These are phyloP conservation scores for Chaetomium sp. DNA, from an alignment of 2,329 filamentous ascomycete genomes.

Conservation along the genomic window DNA sequence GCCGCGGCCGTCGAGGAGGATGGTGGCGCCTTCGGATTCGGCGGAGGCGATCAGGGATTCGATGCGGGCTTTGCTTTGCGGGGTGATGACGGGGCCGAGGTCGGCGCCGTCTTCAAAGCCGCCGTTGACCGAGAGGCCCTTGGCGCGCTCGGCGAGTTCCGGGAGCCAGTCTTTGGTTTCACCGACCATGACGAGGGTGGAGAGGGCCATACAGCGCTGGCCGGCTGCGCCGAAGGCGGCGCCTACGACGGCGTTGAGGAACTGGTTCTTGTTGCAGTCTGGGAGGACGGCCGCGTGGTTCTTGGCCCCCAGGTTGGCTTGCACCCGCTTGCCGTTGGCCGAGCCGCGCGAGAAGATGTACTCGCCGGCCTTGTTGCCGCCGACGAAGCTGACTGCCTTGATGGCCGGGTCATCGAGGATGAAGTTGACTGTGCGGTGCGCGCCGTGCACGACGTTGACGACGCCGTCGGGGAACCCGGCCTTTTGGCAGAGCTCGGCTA, in stretches of 20 bases:
- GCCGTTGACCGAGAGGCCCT: constrained; percentile 66
- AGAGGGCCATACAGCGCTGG: constrained; percentile 81
- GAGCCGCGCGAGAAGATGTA: constrained; percentile 76
- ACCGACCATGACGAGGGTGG: constrained; percentile 75
- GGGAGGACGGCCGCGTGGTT: constrained; percentile 81
- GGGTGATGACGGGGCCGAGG: constrained; percentile 74
- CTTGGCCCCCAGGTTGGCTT: constrained; percentile 83
- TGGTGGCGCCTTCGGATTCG: constrained; percentile 72
- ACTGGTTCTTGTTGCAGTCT: constrained; percentile 86
- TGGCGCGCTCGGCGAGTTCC: constrained; percentile 71
- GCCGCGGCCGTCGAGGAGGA: constrained; percentile 74
- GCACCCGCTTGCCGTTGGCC: constrained; percentile 80
- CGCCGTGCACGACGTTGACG: constrained; percentile 75
- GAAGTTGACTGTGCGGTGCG: constrained; percentile 76
- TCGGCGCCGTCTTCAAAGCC: constrained; percentile 77
- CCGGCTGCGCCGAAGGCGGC: constrained; percentile 81
- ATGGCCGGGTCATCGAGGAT: constrained; percentile 78
- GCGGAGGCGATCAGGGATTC: constrained; percentile 69
- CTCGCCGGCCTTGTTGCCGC: constrained; percentile 80
- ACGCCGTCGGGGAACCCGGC: constrained; percentile 78
- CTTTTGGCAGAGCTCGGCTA: constrained; percentile 71
- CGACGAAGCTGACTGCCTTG: constrained; percentile 83
- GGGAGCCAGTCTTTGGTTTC: constrained; percentile 78
- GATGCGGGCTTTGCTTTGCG: constrained; percentile 72
- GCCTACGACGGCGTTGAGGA: constrained; percentile 75